phyloP scores from a whole-genome alignment of 1,139 yeast species.

The Yamadazyma sp. region DNA sequence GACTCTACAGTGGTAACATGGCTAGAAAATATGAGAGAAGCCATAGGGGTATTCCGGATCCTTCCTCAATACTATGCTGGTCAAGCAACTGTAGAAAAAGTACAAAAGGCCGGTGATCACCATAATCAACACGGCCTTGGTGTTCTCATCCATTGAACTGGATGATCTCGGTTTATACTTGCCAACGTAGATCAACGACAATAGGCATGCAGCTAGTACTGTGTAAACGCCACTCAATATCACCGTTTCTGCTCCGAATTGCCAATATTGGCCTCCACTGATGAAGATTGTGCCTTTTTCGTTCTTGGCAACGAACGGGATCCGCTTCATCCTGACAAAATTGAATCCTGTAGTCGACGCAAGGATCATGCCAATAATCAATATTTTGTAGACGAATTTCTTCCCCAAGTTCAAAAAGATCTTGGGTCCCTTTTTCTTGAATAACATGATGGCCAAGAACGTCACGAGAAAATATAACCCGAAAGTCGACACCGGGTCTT shows the following conservation, averaged over 20 bases:
- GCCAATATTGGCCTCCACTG: constrained; percentile 65
- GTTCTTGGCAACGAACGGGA: constrained; percentile 61
- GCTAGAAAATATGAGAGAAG: constrained; percentile 32
- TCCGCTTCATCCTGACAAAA: constrained; percentile 57
- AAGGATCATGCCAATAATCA: constrained; percentile 43
- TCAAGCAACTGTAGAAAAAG: constrained; percentile 35
- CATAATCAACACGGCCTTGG: constrained; percentile 19
- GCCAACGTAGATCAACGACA: constrained; percentile 42
- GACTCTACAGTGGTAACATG: too few relatives aligned
- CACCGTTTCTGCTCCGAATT: constrained; percentile 66
- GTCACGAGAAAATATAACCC: constrained; percentile 46
- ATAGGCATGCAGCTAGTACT: constrained; percentile 36
- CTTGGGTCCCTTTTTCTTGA: constrained; percentile 51
- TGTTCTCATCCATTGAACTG: constrained; percentile 21
- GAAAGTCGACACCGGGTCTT: constrained; percentile 44
- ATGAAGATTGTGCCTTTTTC: constrained; percentile 50
- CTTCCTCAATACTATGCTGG: constrained; percentile 41
- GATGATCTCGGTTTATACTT: constrained; percentile 22
- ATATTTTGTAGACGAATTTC: constrained; percentile 31
- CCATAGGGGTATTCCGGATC: constrained; percentile 43
- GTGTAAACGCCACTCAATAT: constrained; percentile 51
- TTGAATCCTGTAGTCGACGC: constrained; percentile 60
- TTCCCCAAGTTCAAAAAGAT: constrained; percentile 32
- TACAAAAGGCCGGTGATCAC: constrained; percentile 22
- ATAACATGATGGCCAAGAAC: constrained; percentile 42